Base-by-base conservation (phyloP, 305 asterid genomes). In the Coffea humblotiana region DNA sequence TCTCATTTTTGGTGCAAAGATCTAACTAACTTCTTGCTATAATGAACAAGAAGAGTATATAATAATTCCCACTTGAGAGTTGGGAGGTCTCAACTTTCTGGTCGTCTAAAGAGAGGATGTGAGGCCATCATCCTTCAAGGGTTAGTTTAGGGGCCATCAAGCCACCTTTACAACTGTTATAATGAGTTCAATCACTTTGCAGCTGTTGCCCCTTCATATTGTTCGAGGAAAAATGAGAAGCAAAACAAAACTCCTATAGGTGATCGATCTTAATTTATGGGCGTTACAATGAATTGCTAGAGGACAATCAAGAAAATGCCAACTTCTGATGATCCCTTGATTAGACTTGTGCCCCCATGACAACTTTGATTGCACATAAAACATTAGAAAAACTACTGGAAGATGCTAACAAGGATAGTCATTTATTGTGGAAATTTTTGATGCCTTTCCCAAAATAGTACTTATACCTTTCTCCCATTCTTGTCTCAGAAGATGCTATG, bases 281-380 rank as follows among this genome's bases (percentile, higher is more conserved):
- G 72, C 32, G 72, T 25, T 47, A 48, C 11, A 63, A 64, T 64
- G 63, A 76, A 76, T 76, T 64, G 48, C 79, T 64, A 64, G 29
- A 29, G 48, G 79, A 76, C 79, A 64, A 64, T 15, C 43, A 76
- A 61, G 72, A 76, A 76, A 76, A 63, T 76, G 79, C 29, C 79
- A 76, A 76, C 29, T 64, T 76, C 47, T 64, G 63, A 16, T 76
- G 79, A 76, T 64, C 72, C 72, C 79, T 76, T 76, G 79, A 75
- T 75, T 61, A 75, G 79, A 75, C 72, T 60, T 63, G 25, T 3
- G 29, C 75, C 64, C 67, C 32, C 77, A 35, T 75, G 23, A 64
- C 79, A 65, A 27, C 73, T 48, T 63, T 77, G 52, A 77, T 65
- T 77, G 64, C 56, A 16, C 47, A 76, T 15, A 76, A 25, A 63